These are phyloP conservation scores for Cyclotella choctawhatcheeana DNA, from an alignment of 108 stramenopile genomes.

Conservation along the genomic window DNA sequence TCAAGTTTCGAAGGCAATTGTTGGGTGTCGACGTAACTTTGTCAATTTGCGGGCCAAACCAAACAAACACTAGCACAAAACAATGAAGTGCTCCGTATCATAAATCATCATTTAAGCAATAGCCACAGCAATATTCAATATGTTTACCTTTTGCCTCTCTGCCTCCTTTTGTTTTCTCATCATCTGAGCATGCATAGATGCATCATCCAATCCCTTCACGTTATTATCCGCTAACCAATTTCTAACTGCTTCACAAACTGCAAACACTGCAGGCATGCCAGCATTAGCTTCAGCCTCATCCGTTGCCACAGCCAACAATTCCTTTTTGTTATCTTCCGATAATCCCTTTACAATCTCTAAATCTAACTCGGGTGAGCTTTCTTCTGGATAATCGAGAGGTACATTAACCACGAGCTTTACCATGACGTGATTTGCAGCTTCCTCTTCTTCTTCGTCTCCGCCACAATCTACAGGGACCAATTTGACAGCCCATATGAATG, in stretches of 20 bases:
- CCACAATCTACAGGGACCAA: constrained; percentile 70
- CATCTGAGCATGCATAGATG: constrained; percentile 88
- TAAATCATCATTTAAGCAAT: neutral
- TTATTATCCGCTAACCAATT: constrained; percentile 90
- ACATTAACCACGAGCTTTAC: constrained; percentile 67
- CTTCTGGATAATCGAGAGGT: constrained; percentile 73
- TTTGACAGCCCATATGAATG: constrained; percentile 76
- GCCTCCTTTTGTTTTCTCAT: constrained; percentile 76
- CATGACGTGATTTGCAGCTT: constrained; percentile 78
- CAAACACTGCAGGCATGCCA: constrained; percentile 83
- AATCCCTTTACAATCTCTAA: constrained; percentile 79
- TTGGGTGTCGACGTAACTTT: too few species aligned
- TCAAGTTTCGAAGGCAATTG: constrained; percentile 15
- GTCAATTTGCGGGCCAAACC: too few species aligned
- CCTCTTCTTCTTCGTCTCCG: constrained; percentile 57
- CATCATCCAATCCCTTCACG: constrained; percentile 88
- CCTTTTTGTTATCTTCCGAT: constrained; percentile 58
- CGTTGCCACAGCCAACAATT: constrained; percentile 64
- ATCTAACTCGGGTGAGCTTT: constrained; percentile 61
- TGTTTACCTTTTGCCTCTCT: constrained; percentile 67
- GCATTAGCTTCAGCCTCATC: constrained; percentile 77
- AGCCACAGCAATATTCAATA: neutral
- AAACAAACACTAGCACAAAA: too few species aligned
- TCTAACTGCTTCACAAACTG: constrained; percentile 79
- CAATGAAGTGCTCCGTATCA: too few species aligned